These are phyloP conservation scores for Annulohypoxylon nitens DNA, from an alignment of 495 filamentous ascomycete genomes.

Conservation along the genomic window DNA sequence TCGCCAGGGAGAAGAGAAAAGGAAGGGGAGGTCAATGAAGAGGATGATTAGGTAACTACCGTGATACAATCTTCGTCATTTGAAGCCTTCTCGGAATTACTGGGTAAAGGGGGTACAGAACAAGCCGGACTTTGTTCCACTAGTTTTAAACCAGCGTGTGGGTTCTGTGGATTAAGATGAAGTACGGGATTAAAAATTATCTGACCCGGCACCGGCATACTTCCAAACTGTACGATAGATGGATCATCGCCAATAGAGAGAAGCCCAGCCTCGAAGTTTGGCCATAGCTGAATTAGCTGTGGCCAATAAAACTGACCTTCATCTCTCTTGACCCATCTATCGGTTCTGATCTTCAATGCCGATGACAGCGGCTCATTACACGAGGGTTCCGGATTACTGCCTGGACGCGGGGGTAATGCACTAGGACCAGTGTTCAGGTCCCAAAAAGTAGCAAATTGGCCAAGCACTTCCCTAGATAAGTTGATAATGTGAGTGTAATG, in stretches of 20 bases:
- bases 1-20: background rate
- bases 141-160: background rate
- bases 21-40: background rate
- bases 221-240: background rate
- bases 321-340: background rate
- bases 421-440: constrained; percentile 3
- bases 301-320: constrained; percentile 10
- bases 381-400: constrained; percentile 2
- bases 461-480: background rate
- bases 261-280: background rate
- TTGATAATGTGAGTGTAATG: background rate
- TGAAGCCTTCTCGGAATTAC: background rate
- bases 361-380: background rate
- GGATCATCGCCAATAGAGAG: constrained; percentile 17
- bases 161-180: no score
- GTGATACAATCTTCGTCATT: background rate
- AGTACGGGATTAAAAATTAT: background rate
- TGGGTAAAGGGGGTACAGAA: background rate
- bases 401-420: background rate
- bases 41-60: background rate
- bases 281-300: background rate
- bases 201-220: background rate
- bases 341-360: background rate
- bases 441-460: constrained; percentile 35
- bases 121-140: no score